These are phyloP conservation scores for Durio zibethinus DNA, from an alignment of 345 rosid species.

Conservation along the genomic window DNA sequence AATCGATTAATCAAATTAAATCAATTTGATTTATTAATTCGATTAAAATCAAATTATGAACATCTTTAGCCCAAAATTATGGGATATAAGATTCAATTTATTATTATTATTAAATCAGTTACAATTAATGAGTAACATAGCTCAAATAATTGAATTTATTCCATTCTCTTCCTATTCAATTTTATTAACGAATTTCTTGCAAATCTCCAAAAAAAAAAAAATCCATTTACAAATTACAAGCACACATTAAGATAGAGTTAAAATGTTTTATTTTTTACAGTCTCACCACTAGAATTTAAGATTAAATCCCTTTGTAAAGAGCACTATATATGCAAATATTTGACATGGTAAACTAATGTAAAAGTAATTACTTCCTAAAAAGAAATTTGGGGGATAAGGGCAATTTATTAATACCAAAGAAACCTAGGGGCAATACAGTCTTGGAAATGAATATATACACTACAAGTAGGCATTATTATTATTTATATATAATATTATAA, in stretches of 20 bases:
- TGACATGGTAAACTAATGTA: not conserved
- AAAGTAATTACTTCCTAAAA: not conserved
- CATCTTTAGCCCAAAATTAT: too few species aligned
- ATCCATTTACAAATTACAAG: not conserved
- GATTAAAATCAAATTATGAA: too few species aligned
- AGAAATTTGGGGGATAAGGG: not conserved
- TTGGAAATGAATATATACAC: not conserved
- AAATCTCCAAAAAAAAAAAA: too few species aligned
- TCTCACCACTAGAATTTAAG: not conserved
- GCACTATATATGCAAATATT: not conserved
- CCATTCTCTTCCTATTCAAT: too few species aligned
- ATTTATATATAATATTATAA: too few species aligned
- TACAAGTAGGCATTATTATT: conserved; percentile 4
- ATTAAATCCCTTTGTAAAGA: not conserved
- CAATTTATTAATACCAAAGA: conserved; percentile 9
- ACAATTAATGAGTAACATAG: too few species aligned
- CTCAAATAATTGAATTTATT: too few species aligned
- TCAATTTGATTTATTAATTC: too few species aligned
- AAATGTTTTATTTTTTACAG: not conserved
- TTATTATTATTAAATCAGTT: too few species aligned
- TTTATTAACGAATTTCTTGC: too few species aligned
- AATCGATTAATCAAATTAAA: too few species aligned
- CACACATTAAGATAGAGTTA: not conserved
- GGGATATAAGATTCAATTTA: too few species aligned
- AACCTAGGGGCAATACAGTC: conserved; percentile 12